A percentile compares a stretch with the other conserved stretches of the same genome.
These are phyloP conservation scores for Trametes hirsuta DNA, from an alignment of 1,284 basidiomycete species.

Conservation along the genomic window DNA sequence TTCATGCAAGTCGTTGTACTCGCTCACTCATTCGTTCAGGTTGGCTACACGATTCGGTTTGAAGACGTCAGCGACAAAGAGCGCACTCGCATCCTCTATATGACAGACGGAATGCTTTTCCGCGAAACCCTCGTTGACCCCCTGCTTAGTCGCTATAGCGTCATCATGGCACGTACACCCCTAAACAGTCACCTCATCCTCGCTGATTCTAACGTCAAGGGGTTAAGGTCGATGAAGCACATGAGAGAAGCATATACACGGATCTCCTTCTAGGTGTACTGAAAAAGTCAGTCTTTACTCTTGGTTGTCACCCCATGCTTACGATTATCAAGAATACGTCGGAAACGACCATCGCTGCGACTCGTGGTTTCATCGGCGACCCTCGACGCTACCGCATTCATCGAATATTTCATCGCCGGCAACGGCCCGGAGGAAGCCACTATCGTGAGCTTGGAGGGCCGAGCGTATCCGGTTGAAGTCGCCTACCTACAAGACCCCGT, in stretches of 20 bases:
- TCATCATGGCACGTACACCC: conserved; percentile 79
- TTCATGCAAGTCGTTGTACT: background rate
- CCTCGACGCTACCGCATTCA: conserved; percentile 86
- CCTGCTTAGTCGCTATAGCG: conserved; percentile 87
- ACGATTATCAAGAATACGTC: conserved; percentile 69
- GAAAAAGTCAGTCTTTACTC: conserved; percentile 68
- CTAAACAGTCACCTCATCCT: conserved; percentile 1
- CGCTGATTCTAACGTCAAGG: conserved; percentile 19
- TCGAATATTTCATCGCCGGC: conserved; percentile 82
- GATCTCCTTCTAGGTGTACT: conserved; percentile 92
- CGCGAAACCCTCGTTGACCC: conserved; percentile 92
- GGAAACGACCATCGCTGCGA: conserved; percentile 86
- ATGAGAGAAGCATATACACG: conserved; percentile 94
- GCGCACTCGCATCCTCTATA: conserved; percentile 90
- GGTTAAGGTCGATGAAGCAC: conserved; percentile 90
- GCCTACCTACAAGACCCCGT: conserved; percentile 76
- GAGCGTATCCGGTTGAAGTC: conserved; percentile 90
- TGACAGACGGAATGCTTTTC: conserved; percentile 98
- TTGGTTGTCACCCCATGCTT: background rate
- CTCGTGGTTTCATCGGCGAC: conserved; percentile 96
- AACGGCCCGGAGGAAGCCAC: conserved; percentile 56
- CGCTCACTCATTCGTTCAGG: conserved; percentile 48
- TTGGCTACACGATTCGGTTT: conserved; percentile 97
- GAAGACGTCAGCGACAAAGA: conserved; percentile 88
- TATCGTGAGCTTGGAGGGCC: conserved; percentile 90